Evolutionary conservation across 345 rosid species (phyloP).

Genomic region (Bruguiera sexangula): DNA sequence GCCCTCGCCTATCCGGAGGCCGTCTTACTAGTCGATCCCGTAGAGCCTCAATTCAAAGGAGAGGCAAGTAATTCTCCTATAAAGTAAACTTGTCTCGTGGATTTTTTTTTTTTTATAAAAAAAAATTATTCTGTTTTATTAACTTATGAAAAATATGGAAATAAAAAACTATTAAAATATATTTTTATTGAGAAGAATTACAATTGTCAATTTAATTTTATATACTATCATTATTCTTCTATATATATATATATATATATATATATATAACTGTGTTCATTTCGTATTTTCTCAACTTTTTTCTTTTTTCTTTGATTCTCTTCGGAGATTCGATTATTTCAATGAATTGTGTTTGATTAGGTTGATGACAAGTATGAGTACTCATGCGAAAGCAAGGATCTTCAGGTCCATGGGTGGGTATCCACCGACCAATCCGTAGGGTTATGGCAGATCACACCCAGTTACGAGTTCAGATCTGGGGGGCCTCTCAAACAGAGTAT

Average conservation of each 20-base stretch:
- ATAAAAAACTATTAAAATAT: no score
- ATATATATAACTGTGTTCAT: no score
- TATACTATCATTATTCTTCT: no score
- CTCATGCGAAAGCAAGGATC: conserved; percentile 19
- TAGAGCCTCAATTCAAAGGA: conserved; percentile 27
- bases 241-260: no score
- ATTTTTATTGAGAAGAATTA: no score
- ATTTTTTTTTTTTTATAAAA: no score
- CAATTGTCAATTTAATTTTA: no score
- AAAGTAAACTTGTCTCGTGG: background rate
- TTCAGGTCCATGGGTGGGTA: conserved; percentile 28
- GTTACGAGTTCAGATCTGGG: conserved; percentile 23
- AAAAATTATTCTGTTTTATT: no score
- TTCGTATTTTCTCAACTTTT: no score
- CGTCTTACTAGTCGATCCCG: conserved; percentile 20
- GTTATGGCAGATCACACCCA: conserved; percentile 28
- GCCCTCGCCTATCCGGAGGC: conserved; percentile 30
- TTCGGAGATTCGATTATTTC: no score
- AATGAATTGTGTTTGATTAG: background rate
- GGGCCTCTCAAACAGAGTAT: conserved; percentile 29
- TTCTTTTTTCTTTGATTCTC: no score
- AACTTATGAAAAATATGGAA: no score
- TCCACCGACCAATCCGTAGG: conserved; percentile 11
- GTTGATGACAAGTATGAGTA: conserved; percentile 32
- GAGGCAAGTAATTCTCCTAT: conserved; percentile 13